These are phyloP conservation scores for Trichoderma breve DNA, from an alignment of 2,329 filamentous ascomycete species.

Conservation along the genomic window DNA sequence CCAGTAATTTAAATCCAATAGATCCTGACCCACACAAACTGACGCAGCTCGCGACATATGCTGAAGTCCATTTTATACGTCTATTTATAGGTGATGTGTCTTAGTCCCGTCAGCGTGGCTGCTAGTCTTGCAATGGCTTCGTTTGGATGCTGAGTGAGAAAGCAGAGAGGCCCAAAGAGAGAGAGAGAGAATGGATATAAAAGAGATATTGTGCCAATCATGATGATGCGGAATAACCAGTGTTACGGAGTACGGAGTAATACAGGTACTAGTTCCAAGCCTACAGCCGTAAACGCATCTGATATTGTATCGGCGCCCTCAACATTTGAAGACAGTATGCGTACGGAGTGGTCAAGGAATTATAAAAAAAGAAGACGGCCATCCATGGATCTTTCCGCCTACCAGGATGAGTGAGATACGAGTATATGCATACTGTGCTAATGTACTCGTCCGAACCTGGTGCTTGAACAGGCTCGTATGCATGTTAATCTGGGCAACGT, in stretches of 20 bases:
- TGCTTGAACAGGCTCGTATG: background rate
- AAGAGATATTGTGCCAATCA: background rate
- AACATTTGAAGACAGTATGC: background rate
- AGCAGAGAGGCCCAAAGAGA: background rate
- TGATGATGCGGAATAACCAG: background rate
- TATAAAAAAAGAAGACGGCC: background rate
- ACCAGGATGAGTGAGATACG: background rate
- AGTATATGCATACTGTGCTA: background rate
- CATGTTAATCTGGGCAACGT: background rate
- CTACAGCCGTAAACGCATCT: background rate
- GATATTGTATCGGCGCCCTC: background rate
- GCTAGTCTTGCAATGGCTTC: conserved; percentile 2
- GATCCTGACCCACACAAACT: background rate
- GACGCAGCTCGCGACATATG: background rate
- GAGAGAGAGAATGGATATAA: background rate
- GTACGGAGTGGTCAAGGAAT: background rate
- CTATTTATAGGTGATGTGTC: conserved; percentile 13
- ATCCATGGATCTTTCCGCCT: background rate
- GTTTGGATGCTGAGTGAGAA: conserved; percentile 6
- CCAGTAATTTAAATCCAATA: background rate
- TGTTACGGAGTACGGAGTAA: background rate
- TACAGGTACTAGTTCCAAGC: background rate
- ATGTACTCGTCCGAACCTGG: background rate
- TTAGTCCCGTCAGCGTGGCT: conserved; percentile 7
- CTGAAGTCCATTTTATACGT: background rate